Conservation (phyloP, 306 rosid species). For the Cucurbita moschata region DNA sequence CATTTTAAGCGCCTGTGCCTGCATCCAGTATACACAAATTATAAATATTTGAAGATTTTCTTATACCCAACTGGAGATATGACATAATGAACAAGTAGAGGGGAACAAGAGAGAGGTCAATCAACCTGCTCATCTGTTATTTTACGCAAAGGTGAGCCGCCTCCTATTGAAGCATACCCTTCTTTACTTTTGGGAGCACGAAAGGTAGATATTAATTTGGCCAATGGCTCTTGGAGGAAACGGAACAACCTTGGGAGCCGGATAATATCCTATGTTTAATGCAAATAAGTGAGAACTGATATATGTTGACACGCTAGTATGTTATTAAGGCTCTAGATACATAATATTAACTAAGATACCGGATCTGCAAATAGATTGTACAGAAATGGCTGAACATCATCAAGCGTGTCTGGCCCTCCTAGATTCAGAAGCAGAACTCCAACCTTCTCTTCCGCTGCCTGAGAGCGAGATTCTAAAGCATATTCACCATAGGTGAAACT, state of each 20-base stretch:
- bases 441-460: constrained; percentile 50
- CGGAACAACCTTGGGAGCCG: constrained; percentile 81
- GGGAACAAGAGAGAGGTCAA: background rate
- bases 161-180: constrained; percentile 97
- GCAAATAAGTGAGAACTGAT: constrained; percentile 7
- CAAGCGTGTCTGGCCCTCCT: constrained; percentile 93
- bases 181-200: constrained; percentile 97
- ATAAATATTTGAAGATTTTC: constrained; percentile 1
- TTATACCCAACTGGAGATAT: background rate
- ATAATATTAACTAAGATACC: constrained; percentile 22
- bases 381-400: constrained; percentile 91
- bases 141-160: constrained; percentile 96
- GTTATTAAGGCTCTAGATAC: background rate
- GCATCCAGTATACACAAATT: constrained; percentile 11
- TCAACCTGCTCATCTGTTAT: constrained; percentile 90
- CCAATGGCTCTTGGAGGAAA: constrained; percentile 85
- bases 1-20: constrained; percentile 76
- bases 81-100: background rate
- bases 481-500: constrained; percentile 27
- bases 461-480: constrained; percentile 31
- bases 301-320: background rate
- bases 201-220: constrained; percentile 61
- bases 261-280: constrained; percentile 63
- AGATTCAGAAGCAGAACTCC: constrained; percentile 92
- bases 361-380: constrained; percentile 96